A percentile compares a stretch with the other conserved stretches of the same genome.
phyloP scores from a whole-genome alignment of 2,329 filamentous ascomycete species.

The Didymosphaeria variabile region DNA sequence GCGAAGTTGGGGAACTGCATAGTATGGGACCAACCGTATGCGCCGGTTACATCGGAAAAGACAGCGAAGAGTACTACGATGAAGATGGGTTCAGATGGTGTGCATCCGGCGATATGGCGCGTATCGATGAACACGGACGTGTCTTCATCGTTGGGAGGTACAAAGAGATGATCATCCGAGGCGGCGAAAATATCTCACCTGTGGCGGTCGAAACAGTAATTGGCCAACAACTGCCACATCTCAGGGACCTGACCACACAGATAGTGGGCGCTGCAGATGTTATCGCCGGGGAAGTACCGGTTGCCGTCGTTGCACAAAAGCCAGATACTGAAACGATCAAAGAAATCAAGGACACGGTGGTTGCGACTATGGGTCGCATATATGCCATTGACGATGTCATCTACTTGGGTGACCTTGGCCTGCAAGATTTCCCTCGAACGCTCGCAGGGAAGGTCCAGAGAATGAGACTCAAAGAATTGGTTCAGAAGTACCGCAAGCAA shows the following conservation, averaged over 20 bases:
- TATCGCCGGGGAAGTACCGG: not conserved
- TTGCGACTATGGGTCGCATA: not conserved
- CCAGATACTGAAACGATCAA: not conserved
- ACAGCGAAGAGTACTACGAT: constrained; percentile 42
- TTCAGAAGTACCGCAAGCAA: not conserved
- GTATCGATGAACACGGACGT: constrained; percentile 47
- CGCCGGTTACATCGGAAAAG: not conserved
- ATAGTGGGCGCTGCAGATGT: not conserved
- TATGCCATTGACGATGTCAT: not conserved
- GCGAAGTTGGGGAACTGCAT: not conserved
- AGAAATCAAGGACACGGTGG: not conserved
- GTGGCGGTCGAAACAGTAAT: constrained; percentile 2
- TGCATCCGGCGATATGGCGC: constrained; percentile 54
- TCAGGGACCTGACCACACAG: not conserved
- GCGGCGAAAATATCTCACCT: constrained; percentile 57
- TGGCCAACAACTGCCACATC: not conserved
- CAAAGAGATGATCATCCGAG: constrained; percentile 59
- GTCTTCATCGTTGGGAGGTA: constrained; percentile 55
- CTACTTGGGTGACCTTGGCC: not conserved
- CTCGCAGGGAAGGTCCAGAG: not conserved
- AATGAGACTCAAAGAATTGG: not conserved
- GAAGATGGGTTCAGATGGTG: constrained; percentile 47
- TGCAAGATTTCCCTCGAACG: not conserved
- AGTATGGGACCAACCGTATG: not conserved
- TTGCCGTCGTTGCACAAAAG: not conserved